A percentile compares a stretch with the other conserved stretches of the same genome.
Evolutionary conservation across 768 basidiomycete genomes (phyloP).

Genomic region (Termitomyces sp.): DNA sequence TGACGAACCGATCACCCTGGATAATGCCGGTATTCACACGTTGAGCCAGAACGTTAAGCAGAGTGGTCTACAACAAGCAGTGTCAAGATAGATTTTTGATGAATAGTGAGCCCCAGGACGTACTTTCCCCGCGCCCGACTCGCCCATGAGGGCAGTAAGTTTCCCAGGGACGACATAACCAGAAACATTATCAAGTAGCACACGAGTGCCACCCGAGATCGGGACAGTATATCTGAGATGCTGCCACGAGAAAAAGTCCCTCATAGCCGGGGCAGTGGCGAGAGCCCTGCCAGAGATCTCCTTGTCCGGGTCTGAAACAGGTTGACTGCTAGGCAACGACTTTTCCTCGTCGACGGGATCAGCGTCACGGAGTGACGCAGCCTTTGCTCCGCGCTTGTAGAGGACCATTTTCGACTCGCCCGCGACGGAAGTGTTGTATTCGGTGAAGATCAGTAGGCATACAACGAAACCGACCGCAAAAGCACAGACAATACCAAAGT

Average conservation of each 20-base stretch:
- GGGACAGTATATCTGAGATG: slow-evolving; percentile 62
- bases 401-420: slow-evolving; percentile 39
- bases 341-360: slow-evolving; percentile 34
- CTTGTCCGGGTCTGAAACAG: slow-evolving; percentile 12
- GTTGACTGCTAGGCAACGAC: slow-evolving; percentile 1
- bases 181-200: slow-evolving; percentile 64
- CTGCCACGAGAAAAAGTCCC: slow-evolving; percentile 77
- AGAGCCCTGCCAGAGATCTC: slow-evolving; percentile 24
- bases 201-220: slow-evolving; percentile 37
- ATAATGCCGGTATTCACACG: slow-evolving; percentile 42
- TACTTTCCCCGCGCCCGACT: slow-evolving; percentile 41
- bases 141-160: slow-evolving; percentile 73
- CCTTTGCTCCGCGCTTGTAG: slow-evolving; percentile 56
- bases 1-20: slow-evolving; percentile 46
- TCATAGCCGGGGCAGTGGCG: slow-evolving; percentile 37
- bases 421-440: slow-evolving; percentile 38
- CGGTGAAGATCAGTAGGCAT: slow-evolving; percentile 53
- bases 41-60: slow-evolving; percentile 51
- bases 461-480: slow-evolving; percentile 59
- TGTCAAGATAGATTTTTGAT: not conserved
- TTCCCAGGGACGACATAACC: slow-evolving; percentile 82
- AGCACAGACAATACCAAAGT: slow-evolving; percentile 63
- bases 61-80: slow-evolving; percentile 36
- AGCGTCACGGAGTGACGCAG: slow-evolving; percentile 20
- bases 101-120: slow-evolving; percentile 9